Evolutionary conservation across 192 early-diverging fungal species (phyloP), one percentile per base, ranked within the genome.

Genomic region (Backusella morwellensis): DNA sequence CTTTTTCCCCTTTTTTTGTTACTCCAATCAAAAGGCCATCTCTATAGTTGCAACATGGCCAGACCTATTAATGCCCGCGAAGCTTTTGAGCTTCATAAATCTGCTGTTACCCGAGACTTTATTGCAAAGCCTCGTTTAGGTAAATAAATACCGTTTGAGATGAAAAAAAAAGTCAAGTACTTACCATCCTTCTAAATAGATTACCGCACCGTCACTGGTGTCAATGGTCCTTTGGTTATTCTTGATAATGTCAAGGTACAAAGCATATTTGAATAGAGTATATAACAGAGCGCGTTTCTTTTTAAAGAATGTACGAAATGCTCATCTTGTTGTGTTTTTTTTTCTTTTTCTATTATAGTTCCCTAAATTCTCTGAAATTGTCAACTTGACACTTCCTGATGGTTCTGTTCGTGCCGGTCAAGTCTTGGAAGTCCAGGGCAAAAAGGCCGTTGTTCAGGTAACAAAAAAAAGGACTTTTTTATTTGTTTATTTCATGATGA

Each of bases 191-290:
- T 4, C 8, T 12, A 59, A 59, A 59, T 12, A 98, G 97, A 99
- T 85, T 99, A 99, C 86, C 88, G 97, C 59, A 99, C 98, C n/a
- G 97, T 99, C 35, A 86, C 96, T n/a, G 97, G 98, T 82, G 95
- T 99, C 35, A 99, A 98, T 84, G 98, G 98, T 40, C 98, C 98
- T 50, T 87, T 99, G 74, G 98, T 99, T 50, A 97, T 98, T 87
- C 89, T 99, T 72, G 98, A 99, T 86, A 96, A 98, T 80, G 95
- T 99, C 81, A 98, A 98, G 91, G 94, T 95, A 84, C 34, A 19
- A 54, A 0, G 32, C 32, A 32, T 32, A 32, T 32, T 32, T 32
- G 32, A 32, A 32, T 32, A 32, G 32, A 32, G 32, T 32, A 3
- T 32, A 32, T 32, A 32, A 54, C 12, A 6, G 54, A 52, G 35